phyloP scores from a whole-genome alignment of 2,329 filamentous ascomycete species.

The Colletotrichum melonis region DNA sequence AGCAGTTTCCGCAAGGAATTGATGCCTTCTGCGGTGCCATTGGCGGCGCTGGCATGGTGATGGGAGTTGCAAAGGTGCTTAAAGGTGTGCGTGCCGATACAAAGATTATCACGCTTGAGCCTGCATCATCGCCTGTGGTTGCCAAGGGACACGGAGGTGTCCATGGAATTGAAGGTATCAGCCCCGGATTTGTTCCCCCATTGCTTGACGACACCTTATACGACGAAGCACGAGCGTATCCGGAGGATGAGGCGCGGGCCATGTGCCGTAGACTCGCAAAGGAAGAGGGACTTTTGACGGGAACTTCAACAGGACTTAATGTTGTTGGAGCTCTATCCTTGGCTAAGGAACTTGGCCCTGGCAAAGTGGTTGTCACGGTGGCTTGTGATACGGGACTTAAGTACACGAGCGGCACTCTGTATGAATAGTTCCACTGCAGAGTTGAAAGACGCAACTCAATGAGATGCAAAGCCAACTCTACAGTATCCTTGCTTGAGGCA shows the following conservation, averaged over 20 bases:
- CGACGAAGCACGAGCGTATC: conserved; percentile 13
- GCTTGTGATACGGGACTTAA: conserved; percentile 30
- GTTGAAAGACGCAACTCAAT: not conserved
- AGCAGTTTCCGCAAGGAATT: conserved; percentile 26
- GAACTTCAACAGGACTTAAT: conserved; percentile 18
- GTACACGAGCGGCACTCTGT: conserved; percentile 14
- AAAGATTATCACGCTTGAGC: conserved; percentile 20
- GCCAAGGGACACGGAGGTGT: not conserved
- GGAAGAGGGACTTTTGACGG: conserved; percentile 24
- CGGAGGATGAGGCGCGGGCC: conserved; percentile 14
- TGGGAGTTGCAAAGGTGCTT: conserved; percentile 20
- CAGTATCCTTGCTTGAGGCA: not conserved
- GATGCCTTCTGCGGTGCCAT: conserved; percentile 34
- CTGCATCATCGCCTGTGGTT: not conserved
- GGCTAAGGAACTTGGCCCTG: conserved; percentile 21
- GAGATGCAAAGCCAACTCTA: not conserved
- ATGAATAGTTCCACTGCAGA: not conserved
- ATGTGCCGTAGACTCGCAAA: conserved; percentile 27
- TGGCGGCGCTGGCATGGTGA: conserved; percentile 34
- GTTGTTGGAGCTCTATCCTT: not conserved
- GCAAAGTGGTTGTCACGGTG: conserved; percentile 26
- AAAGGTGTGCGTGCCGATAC: conserved; percentile 3
- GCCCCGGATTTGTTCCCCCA: conserved; percentile 5
- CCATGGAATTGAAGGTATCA: conserved; percentile 23
- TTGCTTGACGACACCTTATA: conserved; percentile 13